Evolutionary conservation across 768 basidiomycete species (phyloP), one percentile per base, ranked within the genome.

Genomic region (Tephrocybe sp.): DNA sequence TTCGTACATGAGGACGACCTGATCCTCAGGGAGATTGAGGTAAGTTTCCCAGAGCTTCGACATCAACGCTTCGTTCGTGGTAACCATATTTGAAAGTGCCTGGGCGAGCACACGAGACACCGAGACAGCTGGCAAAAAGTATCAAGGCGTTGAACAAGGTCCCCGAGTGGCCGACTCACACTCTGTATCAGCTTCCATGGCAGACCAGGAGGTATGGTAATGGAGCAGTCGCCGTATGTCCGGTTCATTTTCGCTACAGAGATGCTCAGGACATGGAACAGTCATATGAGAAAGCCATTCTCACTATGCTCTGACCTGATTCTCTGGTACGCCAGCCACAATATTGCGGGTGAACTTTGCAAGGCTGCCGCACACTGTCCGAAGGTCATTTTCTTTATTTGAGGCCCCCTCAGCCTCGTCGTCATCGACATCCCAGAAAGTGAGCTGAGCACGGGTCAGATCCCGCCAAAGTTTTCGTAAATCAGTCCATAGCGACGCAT

Each of bases 291-390:
- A 37, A 14, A 9, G 45, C 36, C 21, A 25, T 17, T 71, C 91
- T 74, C 60, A 95, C 93, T 82, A 87, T 21, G 88, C 86, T 51
- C 69, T 72, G 34, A 66, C 61, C 64, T 97, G 94, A 68, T 92
- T 91, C n/a, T 65, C 64, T 7, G 81, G 76, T 14, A 85, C 78
- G 5, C 84, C 89, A 9, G 91, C 91, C 28, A 90, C 83, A 9
- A 94, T 68, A 64, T 97, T 95, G 53, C 94, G 79, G 12, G 90
- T 92, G 62, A 95, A 85, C 61, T 83, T 86, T 7, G 84, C 86
- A 18, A 92, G 60, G 58, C 72, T 74, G n/a, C 68, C 69, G 52
- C 77, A 76, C 10, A 83, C 64, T 0, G 59, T 56, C 43, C 70
- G 72, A 6, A 78, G 72, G 23, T 63, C 57, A 10, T 62, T 54